These are phyloP conservation scores for Udeniomyces megalosporus DNA, from an alignment of 768 basidiomycete genomes.

Conservation along the genomic window DNA sequence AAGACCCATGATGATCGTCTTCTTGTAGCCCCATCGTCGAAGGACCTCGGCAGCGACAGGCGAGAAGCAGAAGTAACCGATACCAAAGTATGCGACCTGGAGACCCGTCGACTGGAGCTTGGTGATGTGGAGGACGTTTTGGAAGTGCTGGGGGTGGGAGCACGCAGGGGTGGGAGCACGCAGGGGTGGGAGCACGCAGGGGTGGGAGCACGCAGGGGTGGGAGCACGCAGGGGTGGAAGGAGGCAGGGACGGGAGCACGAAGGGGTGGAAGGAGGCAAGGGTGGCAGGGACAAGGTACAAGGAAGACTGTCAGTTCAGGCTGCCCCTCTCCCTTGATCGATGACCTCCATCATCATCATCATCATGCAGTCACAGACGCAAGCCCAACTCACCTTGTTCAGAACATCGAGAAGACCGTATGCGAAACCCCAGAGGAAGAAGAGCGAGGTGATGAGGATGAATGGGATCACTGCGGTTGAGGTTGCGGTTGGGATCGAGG, in stretches of 20 bases:
- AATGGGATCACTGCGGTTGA: too few relatives aligned
- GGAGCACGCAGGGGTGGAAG: conserved; percentile 46
- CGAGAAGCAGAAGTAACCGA: conserved; percentile 28
- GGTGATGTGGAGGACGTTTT: conserved; percentile 47
- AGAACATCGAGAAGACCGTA: conserved; percentile 19
- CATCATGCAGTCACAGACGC: too few relatives aligned
- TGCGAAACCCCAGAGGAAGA: conserved; percentile 47
- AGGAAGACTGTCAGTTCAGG: not conserved
- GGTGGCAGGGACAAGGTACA: not conserved
- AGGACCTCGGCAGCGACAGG: conserved; percentile 28
- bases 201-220: conserved; percentile 99
- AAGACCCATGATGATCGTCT: conserved; percentile 25
- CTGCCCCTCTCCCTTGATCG: not conserved
- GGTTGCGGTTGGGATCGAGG: too few relatives aligned
- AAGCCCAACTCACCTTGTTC: too few relatives aligned
- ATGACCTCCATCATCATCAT: not conserved
- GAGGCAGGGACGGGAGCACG: not conserved
- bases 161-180: too few relatives aligned
- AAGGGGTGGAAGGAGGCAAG: not conserved
- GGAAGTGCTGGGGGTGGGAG: too few relatives aligned
- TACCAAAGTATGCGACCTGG: conserved; percentile 40
- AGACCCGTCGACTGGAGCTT: conserved; percentile 58
- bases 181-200: conserved; percentile 91
- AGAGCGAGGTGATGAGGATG: conserved; percentile 52
- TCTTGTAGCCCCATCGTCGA: conserved; percentile 52